Base-by-base conservation (phyloP, 768 basidiomycete species). In the Thelephora ganbajun region DNA sequence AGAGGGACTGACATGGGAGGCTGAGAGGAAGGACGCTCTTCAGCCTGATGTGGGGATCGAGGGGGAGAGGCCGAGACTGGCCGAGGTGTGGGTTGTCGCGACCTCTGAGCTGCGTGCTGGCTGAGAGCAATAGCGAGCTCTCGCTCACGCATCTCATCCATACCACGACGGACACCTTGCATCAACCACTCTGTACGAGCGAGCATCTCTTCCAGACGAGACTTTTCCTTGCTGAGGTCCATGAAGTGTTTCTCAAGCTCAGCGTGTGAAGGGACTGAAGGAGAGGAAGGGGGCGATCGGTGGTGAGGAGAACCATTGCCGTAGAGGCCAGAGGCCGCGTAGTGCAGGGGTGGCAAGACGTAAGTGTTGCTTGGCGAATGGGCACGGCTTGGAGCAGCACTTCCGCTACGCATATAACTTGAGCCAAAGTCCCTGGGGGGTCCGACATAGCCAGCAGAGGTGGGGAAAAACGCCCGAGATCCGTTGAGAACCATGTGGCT, bases 221-320 rank as follows among this genome's bases (percentile, higher is more conserved):
- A 66, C 62, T 77, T 76, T 58, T 83, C 72, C 55, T 80, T 76
- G 3, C 66, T 63, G 47, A 91, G 68, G 56, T 80, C 73, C 16
- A 63, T 55, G 55, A 84, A 87, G 59, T 89, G 87, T 48, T 76
- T 67, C 61, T 82, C 82, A 52, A 90, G 64, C 53, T 90, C 88
- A 6, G 56, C 57, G 45, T 73, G 56, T 13, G 75, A 77, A 43
- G 74, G 74, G 13, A 74, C 52, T 33, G 51, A 53, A n/a, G 52
- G 47, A 13, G 49, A 44, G 37, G 51, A 44, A 56, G 75, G 61
- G 47, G 79, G 79, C 35, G 79, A 79, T 61, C 80, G 79, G 35
- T 49, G 52, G 37, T 52, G 61, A 41, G 55, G 50, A 57, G 51
- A 55, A 60, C 43, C 52, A 45, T 23, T 53, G 52, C 3, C 58